Evolutionary conservation across 2,329 filamentous ascomycete genomes (phyloP).

Genomic region (Aspergillus candidus): DNA sequence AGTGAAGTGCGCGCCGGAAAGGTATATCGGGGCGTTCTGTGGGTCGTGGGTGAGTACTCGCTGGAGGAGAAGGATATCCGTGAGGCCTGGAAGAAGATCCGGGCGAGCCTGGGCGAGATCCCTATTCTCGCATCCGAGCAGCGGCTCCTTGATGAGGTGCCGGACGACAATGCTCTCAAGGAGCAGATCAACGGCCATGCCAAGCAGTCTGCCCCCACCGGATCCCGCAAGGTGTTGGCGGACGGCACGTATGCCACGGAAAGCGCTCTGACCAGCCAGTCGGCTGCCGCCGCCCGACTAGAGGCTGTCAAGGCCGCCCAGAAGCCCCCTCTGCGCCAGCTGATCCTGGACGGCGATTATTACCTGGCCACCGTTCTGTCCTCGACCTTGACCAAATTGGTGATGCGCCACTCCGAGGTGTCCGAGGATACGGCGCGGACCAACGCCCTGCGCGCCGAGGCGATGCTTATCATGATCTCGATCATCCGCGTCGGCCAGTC

Average conservation of each 20-base stretch:
- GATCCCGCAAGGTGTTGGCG: conserved; percentile 84
- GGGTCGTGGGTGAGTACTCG: conserved; percentile 97
- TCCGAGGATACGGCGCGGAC: conserved; percentile 79
- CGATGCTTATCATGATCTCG: conserved; percentile 99
- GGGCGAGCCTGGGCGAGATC: conserved; percentile 89
- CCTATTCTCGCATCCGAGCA: conserved; percentile 95
- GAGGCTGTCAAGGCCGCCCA: conserved; percentile 96
- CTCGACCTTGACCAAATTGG: conserved; percentile 90
- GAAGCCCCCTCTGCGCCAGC: conserved; percentile 88
- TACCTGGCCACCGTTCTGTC: conserved; percentile 94
- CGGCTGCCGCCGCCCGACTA: conserved; percentile 79
- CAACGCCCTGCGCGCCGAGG: conserved; percentile 89
- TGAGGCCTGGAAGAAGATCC: conserved; percentile 94
- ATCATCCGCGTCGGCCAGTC: conserved; percentile 97
- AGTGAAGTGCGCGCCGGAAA: conserved; percentile 93
- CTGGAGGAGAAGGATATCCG: conserved; percentile 88
- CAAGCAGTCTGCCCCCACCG: conserved; percentile 68
- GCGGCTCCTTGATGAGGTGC: conserved; percentile 75
- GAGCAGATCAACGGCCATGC: conserved; percentile 75
- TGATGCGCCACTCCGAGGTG: conserved; percentile 95
- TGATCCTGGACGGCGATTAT: conserved; percentile 95
- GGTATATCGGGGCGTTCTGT: conserved; percentile 91
- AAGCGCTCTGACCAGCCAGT: conserved; percentile 88
- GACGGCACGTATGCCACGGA: conserved; percentile 98
- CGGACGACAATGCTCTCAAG: conserved; percentile 59